These are phyloP conservation scores for Termitomyces sp. DNA, from an alignment of 768 basidiomycete species.

Conservation along the genomic window DNA sequence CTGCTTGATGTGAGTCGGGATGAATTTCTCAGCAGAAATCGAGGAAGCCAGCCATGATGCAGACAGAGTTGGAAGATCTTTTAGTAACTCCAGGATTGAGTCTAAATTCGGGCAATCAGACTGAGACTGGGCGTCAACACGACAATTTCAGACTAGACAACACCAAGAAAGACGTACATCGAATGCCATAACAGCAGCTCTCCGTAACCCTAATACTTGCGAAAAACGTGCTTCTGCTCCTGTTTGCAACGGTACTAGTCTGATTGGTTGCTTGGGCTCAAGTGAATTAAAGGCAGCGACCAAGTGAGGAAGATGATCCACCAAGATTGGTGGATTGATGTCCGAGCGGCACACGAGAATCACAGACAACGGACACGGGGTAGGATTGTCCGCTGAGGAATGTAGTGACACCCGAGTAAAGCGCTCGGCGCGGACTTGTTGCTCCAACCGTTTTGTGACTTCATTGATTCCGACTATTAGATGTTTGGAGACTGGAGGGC, in stretches of 20 bases:
- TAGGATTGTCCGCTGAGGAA: slow-evolving; percentile 7
- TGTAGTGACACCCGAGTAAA: slow-evolving; percentile 20
- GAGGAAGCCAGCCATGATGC: slow-evolving; percentile 61
- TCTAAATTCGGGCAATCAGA: slow-evolving; percentile 35
- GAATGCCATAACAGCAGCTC: slow-evolving; percentile 64
- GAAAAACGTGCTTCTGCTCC: slow-evolving; percentile 64
- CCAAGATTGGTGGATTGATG: slow-evolving; percentile 65
- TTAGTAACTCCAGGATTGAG: slow-evolving; percentile 35
- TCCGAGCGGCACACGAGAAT: slow-evolving; percentile 76
- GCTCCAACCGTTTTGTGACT: slow-evolving; percentile 73
- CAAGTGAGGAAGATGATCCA: slow-evolving; percentile 74
- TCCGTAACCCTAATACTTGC: slow-evolving; percentile 57
- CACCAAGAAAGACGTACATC: slow-evolving; percentile 45
- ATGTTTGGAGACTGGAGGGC: slow-evolving; percentile 43
- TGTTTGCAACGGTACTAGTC: slow-evolving; percentile 61
- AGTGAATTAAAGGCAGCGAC: slow-evolving; percentile 73
- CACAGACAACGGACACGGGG: slow-evolving; percentile 27
- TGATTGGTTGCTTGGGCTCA: slow-evolving; percentile 32
- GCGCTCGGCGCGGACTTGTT: slow-evolving; percentile 37
- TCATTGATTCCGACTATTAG: slow-evolving; percentile 72
- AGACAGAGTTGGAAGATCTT: slow-evolving; percentile 48
- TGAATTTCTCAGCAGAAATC: slow-evolving; percentile 27
- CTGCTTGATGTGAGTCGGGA: slow-evolving; percentile 82
- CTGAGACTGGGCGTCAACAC: slow-evolving; percentile 25
- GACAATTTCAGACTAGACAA: background rate